Base-by-base conservation (phyloP, 148 eudicot genomes). In the Arctostaphylos glauca region DNA sequence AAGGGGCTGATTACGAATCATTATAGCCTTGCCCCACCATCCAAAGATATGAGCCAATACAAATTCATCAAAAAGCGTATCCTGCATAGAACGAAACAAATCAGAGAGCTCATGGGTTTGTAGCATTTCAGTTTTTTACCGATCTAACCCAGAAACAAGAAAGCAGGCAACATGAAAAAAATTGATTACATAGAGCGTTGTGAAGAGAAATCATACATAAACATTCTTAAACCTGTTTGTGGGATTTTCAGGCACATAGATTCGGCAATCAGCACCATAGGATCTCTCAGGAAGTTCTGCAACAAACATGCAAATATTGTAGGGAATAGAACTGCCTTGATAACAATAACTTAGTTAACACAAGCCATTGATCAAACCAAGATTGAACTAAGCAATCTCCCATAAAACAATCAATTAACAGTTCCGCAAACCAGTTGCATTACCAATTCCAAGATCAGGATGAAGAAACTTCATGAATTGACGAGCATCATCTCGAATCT, bases 1-100 rank as follows among this genome's bases (percentile, higher is more conserved):
- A 87, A 96, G 93, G 76, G 99, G 99, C 85, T 94, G 99, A 89
- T 96, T 96, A 78, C 99, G 98, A 84, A 96, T 93, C 99, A 96
- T 93, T 83, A 96, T 96, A 79, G 99, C 99, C 87, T 96, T 96
- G 64, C 99, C 98, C 99, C 99, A 96, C 99, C 99, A 96, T 82
- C 99, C 99, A 81, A 96, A 91, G 53, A 96, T 87, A 89, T 96
- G 99, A 19, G 99, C 99, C 56, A 91, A 54, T 53, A 94, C 94
- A 91, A 96, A 96, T 79, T 93, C 98, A 87, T 96, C 99, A 88
- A 96, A 96, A 67, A 96, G 88, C 54, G 98, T 94, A 50, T 91
- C 98, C 99, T 96, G 81, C 23, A 85, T 83, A 81, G 81, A 58
- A 71, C 77, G 66, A 53, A 83, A 19, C 76, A 81, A 66, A 67